A percentile compares a stretch with the other conserved stretches of the same genome.
Evolutionary conservation across 2,329 filamentous ascomycete species (phyloP).

Genomic region (Clarireedia hainanense): DNA sequence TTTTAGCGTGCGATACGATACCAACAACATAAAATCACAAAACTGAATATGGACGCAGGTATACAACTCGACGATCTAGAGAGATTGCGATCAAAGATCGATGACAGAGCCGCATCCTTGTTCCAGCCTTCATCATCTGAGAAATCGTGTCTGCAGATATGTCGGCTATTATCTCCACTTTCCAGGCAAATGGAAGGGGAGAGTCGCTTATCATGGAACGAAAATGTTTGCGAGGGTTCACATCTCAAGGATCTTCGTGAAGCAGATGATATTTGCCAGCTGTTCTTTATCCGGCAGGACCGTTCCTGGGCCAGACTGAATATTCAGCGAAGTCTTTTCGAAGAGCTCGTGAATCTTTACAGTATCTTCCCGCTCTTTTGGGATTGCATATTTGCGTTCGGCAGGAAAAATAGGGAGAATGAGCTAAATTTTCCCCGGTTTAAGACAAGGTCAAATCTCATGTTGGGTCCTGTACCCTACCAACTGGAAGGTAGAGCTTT

Average conservation of each 20-base stretch:
- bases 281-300: constrained; percentile 14
- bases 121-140: no score
- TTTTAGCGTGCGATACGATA: no score
- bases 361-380: constrained; percentile 14
- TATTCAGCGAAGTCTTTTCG: constrained; percentile 10
- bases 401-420: constrained; percentile 16
- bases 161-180: not conserved
- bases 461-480: not conserved
- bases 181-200: not conserved
- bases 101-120: no score
- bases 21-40: no score
- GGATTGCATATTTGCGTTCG: constrained; percentile 19
- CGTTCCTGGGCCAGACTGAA: constrained; percentile 15
- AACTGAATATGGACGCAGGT: no score
- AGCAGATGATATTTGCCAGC: constrained; percentile 3
- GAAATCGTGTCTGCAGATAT: no score
- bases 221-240: not conserved
- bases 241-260: not conserved
- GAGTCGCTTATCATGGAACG: not conserved
- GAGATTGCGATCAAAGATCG: no score
- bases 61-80: no score
- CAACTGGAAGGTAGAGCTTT: not conserved
- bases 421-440: constrained; percentile 19
- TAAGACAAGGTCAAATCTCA: not conserved
- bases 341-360: constrained; percentile 11